These are phyloP conservation scores for Grigorovia jiainica DNA, from an alignment of 805 yeast species.

Conservation along the genomic window DNA sequence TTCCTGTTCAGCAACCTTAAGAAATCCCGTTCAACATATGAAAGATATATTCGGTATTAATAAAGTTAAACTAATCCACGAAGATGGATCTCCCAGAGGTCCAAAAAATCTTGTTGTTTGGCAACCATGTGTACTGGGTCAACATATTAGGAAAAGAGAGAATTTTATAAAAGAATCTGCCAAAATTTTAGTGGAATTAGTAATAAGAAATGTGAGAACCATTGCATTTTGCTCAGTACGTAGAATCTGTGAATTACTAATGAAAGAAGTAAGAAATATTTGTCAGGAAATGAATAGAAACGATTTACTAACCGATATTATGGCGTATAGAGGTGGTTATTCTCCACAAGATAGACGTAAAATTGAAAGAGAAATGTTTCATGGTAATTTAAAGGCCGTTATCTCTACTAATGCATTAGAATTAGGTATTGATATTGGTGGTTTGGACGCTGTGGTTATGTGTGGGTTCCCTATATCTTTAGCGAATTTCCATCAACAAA, in stretches of 20 bases:
- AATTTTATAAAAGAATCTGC: constrained; percentile 73
- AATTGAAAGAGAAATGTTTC: constrained; percentile 85
- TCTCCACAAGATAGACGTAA: constrained; percentile 75
- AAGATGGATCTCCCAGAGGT: constrained; percentile 89
- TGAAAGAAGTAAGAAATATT: constrained; percentile 68
- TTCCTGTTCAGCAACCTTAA: constrained; percentile 90
- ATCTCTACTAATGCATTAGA: constrained; percentile 94
- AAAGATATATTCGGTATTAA: constrained; percentile 61
- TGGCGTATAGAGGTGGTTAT: constrained; percentile 95
- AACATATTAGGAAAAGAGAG: constrained; percentile 45
- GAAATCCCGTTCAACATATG: constrained; percentile 67
- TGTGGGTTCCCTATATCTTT: constrained; percentile 89
- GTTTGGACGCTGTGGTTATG: constrained; percentile 80
- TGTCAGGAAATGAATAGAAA: constrained; percentile 37
- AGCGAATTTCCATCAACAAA: constrained; percentile 86
- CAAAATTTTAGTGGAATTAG: constrained; percentile 54
- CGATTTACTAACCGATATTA: constrained; percentile 51
- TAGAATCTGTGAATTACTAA: constrained; percentile 73
- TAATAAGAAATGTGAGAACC: constrained; percentile 57
- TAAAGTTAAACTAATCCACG: constrained; percentile 44
- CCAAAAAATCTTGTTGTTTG: constrained; percentile 67
- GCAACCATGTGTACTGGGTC: constrained; percentile 73
- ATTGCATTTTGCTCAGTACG: constrained; percentile 88
- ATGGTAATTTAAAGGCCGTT: constrained; percentile 74
- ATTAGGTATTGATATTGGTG: constrained; percentile 91